These are phyloP conservation scores for Metschnikowia gelsemii DNA, from an alignment of 805 yeast species.

Conservation along the genomic window DNA sequence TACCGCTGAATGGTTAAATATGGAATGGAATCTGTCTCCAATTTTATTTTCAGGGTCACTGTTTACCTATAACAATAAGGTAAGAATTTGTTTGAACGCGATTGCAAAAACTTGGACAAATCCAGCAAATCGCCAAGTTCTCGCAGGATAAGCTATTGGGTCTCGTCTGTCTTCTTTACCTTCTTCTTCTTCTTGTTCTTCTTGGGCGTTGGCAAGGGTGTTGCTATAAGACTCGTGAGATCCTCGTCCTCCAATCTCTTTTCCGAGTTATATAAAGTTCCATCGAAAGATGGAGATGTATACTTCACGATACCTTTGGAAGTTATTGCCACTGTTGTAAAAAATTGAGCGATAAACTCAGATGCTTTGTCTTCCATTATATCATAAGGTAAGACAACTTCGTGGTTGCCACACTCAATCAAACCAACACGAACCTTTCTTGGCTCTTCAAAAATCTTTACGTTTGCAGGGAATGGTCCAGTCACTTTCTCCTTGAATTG, in stretches of 20 bases:
- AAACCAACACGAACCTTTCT: slow-evolving; percentile 72
- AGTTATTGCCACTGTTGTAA: slow-evolving; percentile 73
- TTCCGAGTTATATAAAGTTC: slow-evolving; percentile 51
- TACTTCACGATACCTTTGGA: slow-evolving; percentile 68
- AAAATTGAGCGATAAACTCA: slow-evolving; percentile 65
- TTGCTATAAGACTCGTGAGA: slow-evolving; percentile 23
- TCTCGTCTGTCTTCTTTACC: neutral
- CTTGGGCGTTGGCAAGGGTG: slow-evolving; percentile 16
- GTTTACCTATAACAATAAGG: too few relatives aligned
- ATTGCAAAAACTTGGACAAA: too few relatives aligned
- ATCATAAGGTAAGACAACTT: slow-evolving; percentile 66
- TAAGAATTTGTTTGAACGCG: too few relatives aligned
- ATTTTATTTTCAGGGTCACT: too few relatives aligned
- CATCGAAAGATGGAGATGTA: slow-evolving; percentile 54
- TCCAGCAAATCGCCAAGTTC: too few relatives aligned
- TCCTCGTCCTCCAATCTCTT: slow-evolving; percentile 55
- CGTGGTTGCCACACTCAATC: slow-evolving; percentile 68
- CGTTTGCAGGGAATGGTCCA: slow-evolving; percentile 63
- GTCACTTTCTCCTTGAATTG: slow-evolving; percentile 67
- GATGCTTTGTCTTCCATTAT: slow-evolving; percentile 66
- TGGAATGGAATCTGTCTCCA: too few relatives aligned
- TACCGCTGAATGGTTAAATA: too few relatives aligned
- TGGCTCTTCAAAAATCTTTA: slow-evolving; percentile 65
- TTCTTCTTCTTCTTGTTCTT: slow-evolving; percentile 17
- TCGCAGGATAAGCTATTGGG: too few relatives aligned